Conservation (phyloP, 1,284 basidiomycete species). For the Farysia itapuensis region DNA sequence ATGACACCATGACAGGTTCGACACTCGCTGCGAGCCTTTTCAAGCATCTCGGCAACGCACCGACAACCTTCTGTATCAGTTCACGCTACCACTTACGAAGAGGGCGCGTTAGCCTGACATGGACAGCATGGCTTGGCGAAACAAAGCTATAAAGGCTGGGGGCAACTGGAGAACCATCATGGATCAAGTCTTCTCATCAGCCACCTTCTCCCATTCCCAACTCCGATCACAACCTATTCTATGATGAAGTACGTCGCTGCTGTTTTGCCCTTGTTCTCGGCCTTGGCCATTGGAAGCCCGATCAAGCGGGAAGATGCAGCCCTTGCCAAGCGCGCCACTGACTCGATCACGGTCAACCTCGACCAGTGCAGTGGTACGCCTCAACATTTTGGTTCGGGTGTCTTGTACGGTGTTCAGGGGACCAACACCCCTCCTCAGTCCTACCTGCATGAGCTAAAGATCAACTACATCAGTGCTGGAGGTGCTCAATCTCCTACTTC, state of each 20-base stretch:
- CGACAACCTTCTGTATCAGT: too few relatives aligned
- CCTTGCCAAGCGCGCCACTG: neutral
- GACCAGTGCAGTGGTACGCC: constrained; percentile 4
- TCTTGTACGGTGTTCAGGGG: constrained; percentile 7
- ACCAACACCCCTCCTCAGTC: constrained; percentile 2
- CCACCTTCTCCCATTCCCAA: too few relatives aligned
- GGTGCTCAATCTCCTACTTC: constrained; percentile 4
- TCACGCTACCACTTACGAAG: too few relatives aligned
- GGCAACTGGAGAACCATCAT: too few relatives aligned
- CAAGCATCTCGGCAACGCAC: too few relatives aligned
- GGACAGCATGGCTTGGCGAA: too few relatives aligned
- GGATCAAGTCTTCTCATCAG: too few relatives aligned
- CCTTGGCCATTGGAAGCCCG: neutral
- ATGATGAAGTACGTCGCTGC: neutral
- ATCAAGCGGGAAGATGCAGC: neutral
- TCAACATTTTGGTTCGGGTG: constrained; percentile 2
- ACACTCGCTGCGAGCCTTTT: too few relatives aligned
- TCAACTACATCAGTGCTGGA: constrained; percentile 5
- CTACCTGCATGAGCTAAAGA: neutral
- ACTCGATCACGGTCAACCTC: constrained; percentile 2
- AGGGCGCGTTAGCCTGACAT: too few relatives aligned
- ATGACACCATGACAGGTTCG: too few relatives aligned
- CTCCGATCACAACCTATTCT: too few relatives aligned
- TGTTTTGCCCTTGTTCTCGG: neutral
- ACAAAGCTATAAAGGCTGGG: too few relatives aligned